Conservation (phyloP, 495 filamentous ascomycete species). For the Penicillium lividum region DNA sequence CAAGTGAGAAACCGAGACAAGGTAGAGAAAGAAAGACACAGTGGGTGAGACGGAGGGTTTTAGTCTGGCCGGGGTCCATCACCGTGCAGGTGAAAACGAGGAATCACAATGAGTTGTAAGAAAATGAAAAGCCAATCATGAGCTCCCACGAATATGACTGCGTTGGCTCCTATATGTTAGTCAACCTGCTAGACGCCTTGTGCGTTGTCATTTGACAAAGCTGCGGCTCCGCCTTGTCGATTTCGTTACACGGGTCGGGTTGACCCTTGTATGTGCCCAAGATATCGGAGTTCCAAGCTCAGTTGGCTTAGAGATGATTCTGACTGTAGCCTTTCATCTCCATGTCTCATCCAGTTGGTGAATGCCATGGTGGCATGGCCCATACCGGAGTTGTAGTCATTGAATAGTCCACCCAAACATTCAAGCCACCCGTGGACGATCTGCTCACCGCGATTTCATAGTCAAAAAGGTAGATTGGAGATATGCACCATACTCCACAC, state of each 20-base stretch:
- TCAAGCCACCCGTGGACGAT: no score
- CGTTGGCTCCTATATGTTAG: conserved; percentile 13
- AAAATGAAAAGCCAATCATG: conserved; percentile 12
- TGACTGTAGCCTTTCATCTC: neutral
- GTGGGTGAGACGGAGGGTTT: conserved; percentile 6
- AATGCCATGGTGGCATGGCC: no score
- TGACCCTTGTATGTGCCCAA: neutral
- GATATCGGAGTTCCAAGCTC: neutral
- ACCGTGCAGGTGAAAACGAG: neutral
- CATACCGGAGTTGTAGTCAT: no score
- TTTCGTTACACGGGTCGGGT: conserved; percentile 1
- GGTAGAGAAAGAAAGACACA: neutral
- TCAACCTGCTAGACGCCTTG: conserved; percentile 1
- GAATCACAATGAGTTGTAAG: neutral
- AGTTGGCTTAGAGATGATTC: neutral
- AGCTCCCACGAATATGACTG: conserved; percentile 15
- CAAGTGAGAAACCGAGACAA: neutral
- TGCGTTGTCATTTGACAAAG: conserved; percentile 13
- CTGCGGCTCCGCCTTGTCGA: conserved; percentile 20
- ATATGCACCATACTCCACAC: no score
- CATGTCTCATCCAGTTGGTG: no score
- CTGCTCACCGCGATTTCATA: no score
- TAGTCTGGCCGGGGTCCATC: conserved; percentile 1
- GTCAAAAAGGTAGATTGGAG: no score
- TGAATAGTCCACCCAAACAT: no score